Percentiles rank a stretch among this genome's conserved stretches.
Evolutionary conservation across 2,329 filamentous ascomycete species (phyloP).

Genomic region (Sporothrix brasiliensis): DNA sequence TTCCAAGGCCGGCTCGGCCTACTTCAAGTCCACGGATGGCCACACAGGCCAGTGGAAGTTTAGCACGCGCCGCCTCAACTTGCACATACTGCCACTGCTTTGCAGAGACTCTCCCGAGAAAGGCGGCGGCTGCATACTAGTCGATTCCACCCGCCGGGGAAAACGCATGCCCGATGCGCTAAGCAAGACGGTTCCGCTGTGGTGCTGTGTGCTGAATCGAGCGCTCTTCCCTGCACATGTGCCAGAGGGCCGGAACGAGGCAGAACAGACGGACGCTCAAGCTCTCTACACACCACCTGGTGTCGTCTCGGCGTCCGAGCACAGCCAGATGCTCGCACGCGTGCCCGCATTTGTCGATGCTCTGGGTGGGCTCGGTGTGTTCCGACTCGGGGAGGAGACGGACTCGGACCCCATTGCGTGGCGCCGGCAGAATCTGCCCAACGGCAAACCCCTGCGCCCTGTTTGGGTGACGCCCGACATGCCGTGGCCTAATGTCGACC

Average conservation of each 20-base stretch:
- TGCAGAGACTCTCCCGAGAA: conserved; percentile 53
- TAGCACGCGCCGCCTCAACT: conserved; percentile 79
- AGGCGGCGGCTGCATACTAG: conserved; percentile 73
- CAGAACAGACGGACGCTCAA: conserved; percentile 43
- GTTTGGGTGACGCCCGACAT: conserved; percentile 66
- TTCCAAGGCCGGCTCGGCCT: conserved; percentile 65
- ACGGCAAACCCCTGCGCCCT: conserved; percentile 70
- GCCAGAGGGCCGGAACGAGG: conserved; percentile 34
- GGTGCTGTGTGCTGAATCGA: conserved; percentile 85
- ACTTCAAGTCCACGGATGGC: conserved; percentile 98
- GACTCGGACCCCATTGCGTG: neutral
- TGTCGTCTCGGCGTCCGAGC: conserved; percentile 73
- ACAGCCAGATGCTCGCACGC: conserved; percentile 71
- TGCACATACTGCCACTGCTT: conserved; percentile 74
- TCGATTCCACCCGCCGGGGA: conserved; percentile 89
- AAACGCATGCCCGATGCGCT: conserved; percentile 89
- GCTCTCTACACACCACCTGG: conserved; percentile 70
- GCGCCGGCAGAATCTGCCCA: conserved; percentile 57
- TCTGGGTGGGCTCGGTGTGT: conserved; percentile 56
- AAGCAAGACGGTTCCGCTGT: conserved; percentile 90
- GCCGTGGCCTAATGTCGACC: conserved; percentile 45
- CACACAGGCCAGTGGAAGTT: conserved; percentile 91
- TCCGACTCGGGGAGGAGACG: conserved; percentile 54
- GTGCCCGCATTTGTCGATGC: conserved; percentile 59
- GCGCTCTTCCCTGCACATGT: conserved; percentile 66